Percentiles rank a stretch among this genome's conserved stretches.
Conservation (phyloP, 768 basidiomycete species). For the Termitomyces sp. region DNA sequence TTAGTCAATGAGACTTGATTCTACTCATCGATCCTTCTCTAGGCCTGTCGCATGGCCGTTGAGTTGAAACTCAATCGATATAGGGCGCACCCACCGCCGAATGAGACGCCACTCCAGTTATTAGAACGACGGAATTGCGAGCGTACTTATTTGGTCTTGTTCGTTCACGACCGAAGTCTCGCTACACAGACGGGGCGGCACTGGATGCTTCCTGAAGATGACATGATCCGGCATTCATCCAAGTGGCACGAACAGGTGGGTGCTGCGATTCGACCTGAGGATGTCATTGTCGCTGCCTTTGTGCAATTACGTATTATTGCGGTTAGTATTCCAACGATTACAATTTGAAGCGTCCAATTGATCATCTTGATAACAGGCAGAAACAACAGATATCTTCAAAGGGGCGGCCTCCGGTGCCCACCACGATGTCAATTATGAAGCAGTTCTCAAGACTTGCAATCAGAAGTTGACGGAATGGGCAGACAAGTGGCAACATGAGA, state of each 20-base stretch:
- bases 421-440: slow-evolving; percentile 68
- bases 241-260: slow-evolving; percentile 68
- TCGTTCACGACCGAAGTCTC: slow-evolving; percentile 80
- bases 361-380: slow-evolving; percentile 40
- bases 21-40: neutral
- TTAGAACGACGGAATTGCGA: slow-evolving; percentile 81
- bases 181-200: slow-evolving; percentile 82
- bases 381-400: slow-evolving; percentile 63
- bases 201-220: slow-evolving; percentile 89
- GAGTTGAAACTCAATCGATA: slow-evolving; percentile 78
- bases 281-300: slow-evolving; percentile 75
- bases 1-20: neutral
- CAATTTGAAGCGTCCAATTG: neutral
- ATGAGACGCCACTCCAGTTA: slow-evolving; percentile 60
- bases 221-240: slow-evolving; percentile 61
- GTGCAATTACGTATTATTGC: slow-evolving; percentile 74
- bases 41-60: slow-evolving; percentile 87
- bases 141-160: slow-evolving; percentile 80
- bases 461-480: slow-evolving; percentile 68
- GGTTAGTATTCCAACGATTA: slow-evolving; percentile 26
- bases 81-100: slow-evolving; percentile 41
- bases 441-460: slow-evolving; percentile 68
- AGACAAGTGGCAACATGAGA: slow-evolving; percentile 65
- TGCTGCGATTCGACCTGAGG: slow-evolving; percentile 59
- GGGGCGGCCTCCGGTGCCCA: slow-evolving; percentile 32